Evolutionary conservation across 1,139 yeast species (phyloP).

Genomic region (Scheffersomyces titani): DNA sequence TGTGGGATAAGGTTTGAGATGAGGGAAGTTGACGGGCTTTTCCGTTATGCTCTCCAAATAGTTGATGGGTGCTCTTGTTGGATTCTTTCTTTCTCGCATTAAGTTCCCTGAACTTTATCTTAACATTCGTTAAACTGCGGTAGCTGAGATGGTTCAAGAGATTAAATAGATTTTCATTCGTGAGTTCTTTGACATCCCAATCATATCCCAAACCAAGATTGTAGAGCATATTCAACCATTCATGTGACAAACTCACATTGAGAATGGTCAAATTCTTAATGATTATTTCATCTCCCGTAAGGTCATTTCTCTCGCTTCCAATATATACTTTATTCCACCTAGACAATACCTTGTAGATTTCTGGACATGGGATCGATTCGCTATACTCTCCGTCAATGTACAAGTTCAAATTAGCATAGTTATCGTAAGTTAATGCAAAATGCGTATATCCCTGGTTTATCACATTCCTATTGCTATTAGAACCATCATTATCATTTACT

Average conservation of each 20-base stretch:
- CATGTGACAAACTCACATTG: slow-evolving; percentile 28
- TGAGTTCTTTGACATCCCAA: slow-evolving; percentile 40
- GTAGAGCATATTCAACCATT: slow-evolving; percentile 42
- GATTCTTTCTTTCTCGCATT: slow-evolving; percentile 9
- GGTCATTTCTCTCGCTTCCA: slow-evolving; percentile 24
- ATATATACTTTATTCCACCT: slow-evolving; percentile 44
- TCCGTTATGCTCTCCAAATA: not conserved
- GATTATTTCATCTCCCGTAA: slow-evolving; percentile 24
- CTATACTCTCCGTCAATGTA: slow-evolving; percentile 46
- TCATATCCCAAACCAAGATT: slow-evolving; percentile 40
- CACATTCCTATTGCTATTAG: not conserved
- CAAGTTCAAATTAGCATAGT: slow-evolving; percentile 36
- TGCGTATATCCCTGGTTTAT: slow-evolving; percentile 32
- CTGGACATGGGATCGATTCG: slow-evolving; percentile 48
- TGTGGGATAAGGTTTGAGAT: not conserved
- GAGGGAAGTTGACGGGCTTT: not conserved
- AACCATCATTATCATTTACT: not conserved
- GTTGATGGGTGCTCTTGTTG: not conserved
- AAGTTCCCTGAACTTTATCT: slow-evolving; percentile 24
- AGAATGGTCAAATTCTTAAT: slow-evolving; percentile 35
- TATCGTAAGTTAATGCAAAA: slow-evolving; percentile 40
- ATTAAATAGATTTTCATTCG: slow-evolving; percentile 29
- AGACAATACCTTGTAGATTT: slow-evolving; percentile 25
- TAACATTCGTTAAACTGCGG: slow-evolving; percentile 26
- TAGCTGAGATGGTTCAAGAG: slow-evolving; percentile 33